Conservation (phyloP, 2,329 filamentous ascomycete genomes). For the Xylaria sp. region DNA sequence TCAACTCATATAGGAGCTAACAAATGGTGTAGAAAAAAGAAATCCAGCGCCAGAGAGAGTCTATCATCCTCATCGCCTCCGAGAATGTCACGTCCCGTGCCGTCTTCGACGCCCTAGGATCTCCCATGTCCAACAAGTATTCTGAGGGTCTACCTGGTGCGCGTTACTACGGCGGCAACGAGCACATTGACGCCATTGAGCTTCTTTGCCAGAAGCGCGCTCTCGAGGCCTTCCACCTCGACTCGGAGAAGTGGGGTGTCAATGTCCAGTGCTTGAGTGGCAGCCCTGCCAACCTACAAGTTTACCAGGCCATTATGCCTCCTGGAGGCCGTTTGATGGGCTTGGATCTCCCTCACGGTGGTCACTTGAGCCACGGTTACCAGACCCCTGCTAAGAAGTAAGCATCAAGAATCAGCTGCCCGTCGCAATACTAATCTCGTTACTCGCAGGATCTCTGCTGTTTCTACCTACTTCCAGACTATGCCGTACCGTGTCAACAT, state of each 20-base stretch:
- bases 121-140: slow-evolving; percentile 98
- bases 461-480: slow-evolving; percentile 99
- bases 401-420: slow-evolving; percentile 56
- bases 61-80: slow-evolving; percentile 97
- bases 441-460: slow-evolving; percentile 77
- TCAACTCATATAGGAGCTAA: not conserved
- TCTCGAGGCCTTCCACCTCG: slow-evolving; percentile 88
- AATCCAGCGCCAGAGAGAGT: slow-evolving; percentile 96
- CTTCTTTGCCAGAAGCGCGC: slow-evolving; percentile 93
- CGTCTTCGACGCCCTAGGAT: slow-evolving; percentile 96
- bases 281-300: slow-evolving; percentile 95
- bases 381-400: slow-evolving; percentile 90
- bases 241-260: slow-evolving; percentile 93
- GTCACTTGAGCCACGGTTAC: slow-evolving; percentile 96
- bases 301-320: slow-evolving; percentile 97
- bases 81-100: slow-evolving; percentile 99
- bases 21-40: slow-evolving; percentile 76
- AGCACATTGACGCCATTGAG: slow-evolving; percentile 98
- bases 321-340: slow-evolving; percentile 97
- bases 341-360: slow-evolving; percentile 91
- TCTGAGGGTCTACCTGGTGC: slow-evolving; percentile 98
- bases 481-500: slow-evolving; percentile 93
- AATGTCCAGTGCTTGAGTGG: slow-evolving; percentile 96
- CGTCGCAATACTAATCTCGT: slow-evolving; percentile 50
- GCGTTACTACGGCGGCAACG: slow-evolving; percentile 98